Evolutionary conservation across 768 basidiomycete species (phyloP).

Genomic region (Trametes cubensis): DNA sequence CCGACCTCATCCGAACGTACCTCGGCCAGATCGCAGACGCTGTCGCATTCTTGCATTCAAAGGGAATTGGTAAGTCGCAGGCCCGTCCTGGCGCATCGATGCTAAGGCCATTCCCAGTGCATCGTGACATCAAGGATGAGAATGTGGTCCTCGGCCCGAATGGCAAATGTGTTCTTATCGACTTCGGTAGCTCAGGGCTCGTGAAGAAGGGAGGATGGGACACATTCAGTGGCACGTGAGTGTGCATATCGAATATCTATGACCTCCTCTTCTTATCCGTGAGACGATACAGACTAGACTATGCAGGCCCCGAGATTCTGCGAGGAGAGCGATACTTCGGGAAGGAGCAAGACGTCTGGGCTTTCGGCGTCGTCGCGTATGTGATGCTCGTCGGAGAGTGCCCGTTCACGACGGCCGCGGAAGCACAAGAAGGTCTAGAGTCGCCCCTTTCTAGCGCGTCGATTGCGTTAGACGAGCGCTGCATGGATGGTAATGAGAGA

Average conservation of each 20-base stretch:
- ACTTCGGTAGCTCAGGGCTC: slow-evolving; percentile 92
- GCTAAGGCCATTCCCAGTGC: slow-evolving; percentile 53
- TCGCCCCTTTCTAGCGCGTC: slow-evolving; percentile 78
- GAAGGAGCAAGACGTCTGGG: slow-evolving; percentile 98
- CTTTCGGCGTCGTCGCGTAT: slow-evolving; percentile 94
- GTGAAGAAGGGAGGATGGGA: slow-evolving; percentile 87
- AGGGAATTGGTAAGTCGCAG: slow-evolving; percentile 76
- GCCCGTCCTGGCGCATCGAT: not conserved
- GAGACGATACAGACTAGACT: slow-evolving; percentile 66
- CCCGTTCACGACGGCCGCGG: slow-evolving; percentile 87
- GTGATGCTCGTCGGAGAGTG: slow-evolving; percentile 93
- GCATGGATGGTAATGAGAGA: slow-evolving; percentile 68
- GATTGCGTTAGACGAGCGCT: slow-evolving; percentile 78
- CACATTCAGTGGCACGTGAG: slow-evolving; percentile 91
- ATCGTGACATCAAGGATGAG: slow-evolving; percentile 98
- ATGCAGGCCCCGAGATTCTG: slow-evolving; percentile 95
- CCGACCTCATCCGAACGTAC: slow-evolving; percentile 75
- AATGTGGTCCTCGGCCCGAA: slow-evolving; percentile 84
- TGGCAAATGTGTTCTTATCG: slow-evolving; percentile 90
- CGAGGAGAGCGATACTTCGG: slow-evolving; percentile 94
- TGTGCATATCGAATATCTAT: slow-evolving; percentile 28
- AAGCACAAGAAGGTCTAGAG: slow-evolving; percentile 82
- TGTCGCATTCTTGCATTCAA: slow-evolving; percentile 82
- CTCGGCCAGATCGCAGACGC: slow-evolving; percentile 95
- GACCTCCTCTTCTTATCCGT: slow-evolving; percentile 24